These are phyloP conservation scores for Rhizoclosmatium sp. DNA, from an alignment of 192 early-diverging fungal species.

Conservation along the genomic window DNA sequence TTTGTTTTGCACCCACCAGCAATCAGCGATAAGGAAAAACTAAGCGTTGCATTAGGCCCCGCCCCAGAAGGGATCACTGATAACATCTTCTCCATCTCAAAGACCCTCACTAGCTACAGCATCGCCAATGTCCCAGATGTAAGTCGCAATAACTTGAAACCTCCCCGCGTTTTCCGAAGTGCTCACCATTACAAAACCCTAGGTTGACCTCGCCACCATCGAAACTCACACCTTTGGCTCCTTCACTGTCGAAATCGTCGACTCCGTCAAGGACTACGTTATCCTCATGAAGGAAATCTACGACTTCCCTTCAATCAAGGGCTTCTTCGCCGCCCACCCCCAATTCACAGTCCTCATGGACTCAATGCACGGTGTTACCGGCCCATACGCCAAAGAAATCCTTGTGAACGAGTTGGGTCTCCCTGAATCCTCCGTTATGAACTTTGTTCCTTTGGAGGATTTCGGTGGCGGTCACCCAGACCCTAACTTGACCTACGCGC, in stretches of 20 bases:
- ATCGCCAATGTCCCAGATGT: conserved; percentile 69
- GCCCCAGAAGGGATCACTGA: conserved; percentile 96
- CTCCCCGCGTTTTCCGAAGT: background rate
- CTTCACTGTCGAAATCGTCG: conserved; percentile 85
- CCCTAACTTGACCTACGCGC: conserved; percentile 97
- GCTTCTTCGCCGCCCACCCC: conserved; percentile 75
- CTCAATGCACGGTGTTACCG: conserved; percentile 96
- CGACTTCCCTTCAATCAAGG: conserved; percentile 86
- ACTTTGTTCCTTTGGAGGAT: conserved; percentile 80
- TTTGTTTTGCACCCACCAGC: conserved; percentile 3
- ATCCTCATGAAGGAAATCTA: conserved; percentile 87
- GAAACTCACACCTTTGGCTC: conserved; percentile 68
- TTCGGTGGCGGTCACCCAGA: conserved; percentile 98
- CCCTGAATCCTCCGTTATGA: conserved; percentile 78
- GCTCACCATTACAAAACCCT: background rate
- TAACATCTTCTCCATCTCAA: conserved; percentile 86
- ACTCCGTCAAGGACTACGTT: conserved; percentile 90
- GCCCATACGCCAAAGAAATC: conserved; percentile 87
- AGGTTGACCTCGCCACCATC: conserved; percentile 78
- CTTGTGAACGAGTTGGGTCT: conserved; percentile 93
- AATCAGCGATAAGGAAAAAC: background rate
- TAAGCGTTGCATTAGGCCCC: conserved; percentile 63
- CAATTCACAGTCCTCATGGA: conserved; percentile 91
- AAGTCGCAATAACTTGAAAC: background rate
- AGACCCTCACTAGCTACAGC: conserved; percentile 73